These are phyloP conservation scores for Phytophthora meadii DNA, from an alignment of 352 stramenopile species.

Conservation along the genomic window DNA sequence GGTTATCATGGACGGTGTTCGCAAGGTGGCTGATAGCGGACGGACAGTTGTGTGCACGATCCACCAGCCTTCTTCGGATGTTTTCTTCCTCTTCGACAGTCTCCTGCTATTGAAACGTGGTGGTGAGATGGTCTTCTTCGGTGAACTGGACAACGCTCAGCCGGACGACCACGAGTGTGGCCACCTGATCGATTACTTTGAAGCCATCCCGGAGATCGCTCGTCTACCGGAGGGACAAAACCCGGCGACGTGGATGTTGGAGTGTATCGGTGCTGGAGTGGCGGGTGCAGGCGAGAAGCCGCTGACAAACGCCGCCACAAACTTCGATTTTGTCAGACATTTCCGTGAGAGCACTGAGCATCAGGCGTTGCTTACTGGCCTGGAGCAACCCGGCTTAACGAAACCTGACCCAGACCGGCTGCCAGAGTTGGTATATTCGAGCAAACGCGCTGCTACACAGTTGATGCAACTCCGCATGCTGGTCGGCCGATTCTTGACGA, in stretches of 20 bases:
- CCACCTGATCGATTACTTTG: constrained; percentile 51
- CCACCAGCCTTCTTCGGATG: constrained; percentile 14
- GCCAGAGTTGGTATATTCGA: constrained; percentile 14
- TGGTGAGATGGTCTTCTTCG: constrained; percentile 66
- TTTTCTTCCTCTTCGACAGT: constrained; percentile 55
- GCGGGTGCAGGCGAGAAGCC: constrained; percentile 12
- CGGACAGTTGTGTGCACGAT: constrained; percentile 77
- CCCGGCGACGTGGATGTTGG: constrained; percentile 36
- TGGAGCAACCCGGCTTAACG: constrained; percentile 10
- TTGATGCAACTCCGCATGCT: constrained; percentile 20
- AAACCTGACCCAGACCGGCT: constrained; percentile 8
- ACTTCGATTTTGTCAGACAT: constrained; percentile 27
- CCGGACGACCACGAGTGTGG: constrained; percentile 16
- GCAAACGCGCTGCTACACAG: constrained; percentile 23
- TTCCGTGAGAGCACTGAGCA: constrained; percentile 28
- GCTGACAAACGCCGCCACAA: constrained; percentile 3
- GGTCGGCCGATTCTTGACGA: constrained; percentile 1
- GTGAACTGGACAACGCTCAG: constrained; percentile 38
- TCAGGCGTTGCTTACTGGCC: background rate
- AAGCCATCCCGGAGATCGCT: constrained; percentile 32
- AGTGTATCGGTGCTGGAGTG: constrained; percentile 36
- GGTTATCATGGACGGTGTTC: constrained; percentile 62
- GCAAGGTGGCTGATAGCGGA: constrained; percentile 78
- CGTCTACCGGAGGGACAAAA: constrained; percentile 40
- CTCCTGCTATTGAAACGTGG: constrained; percentile 78